Percentiles rank a stretch among this genome's conserved stretches.
Evolutionary conservation across 345 rosid species (phyloP).

Genomic region (Erodium maritimum): DNA sequence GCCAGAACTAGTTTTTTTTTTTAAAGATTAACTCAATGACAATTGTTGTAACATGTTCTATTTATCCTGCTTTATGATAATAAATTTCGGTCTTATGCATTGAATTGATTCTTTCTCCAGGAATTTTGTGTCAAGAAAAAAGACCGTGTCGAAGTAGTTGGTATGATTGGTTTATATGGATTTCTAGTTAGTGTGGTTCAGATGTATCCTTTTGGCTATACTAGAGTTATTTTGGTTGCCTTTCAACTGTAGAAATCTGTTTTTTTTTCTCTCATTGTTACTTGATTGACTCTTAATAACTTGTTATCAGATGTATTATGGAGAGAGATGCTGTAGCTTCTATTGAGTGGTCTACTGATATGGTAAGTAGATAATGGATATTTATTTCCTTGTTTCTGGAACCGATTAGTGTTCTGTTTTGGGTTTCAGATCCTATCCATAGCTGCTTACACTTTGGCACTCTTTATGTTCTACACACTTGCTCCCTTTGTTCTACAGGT

Average conservation of each 20-base stretch:
- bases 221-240: too few relatives aligned
- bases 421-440: slow-evolving; percentile 32
- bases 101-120: slow-evolving; percentile 12
- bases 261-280: background rate
- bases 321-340: slow-evolving; percentile 35
- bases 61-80: too few relatives aligned
- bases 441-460: slow-evolving; percentile 22
- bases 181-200: slow-evolving; percentile 29
- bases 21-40: too few relatives aligned
- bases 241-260: too few relatives aligned
- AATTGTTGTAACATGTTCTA: too few relatives aligned
- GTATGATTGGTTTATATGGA: slow-evolving; percentile 41
- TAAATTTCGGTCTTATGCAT: background rate
- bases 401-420: background rate
- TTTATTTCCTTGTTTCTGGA: background rate
- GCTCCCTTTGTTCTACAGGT: slow-evolving; percentile 44
- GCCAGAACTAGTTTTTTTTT: too few relatives aligned
- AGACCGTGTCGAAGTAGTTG: slow-evolving; percentile 39
- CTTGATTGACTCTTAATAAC: slow-evolving; percentile 15
- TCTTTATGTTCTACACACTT: slow-evolving; percentile 28
- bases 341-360: slow-evolving; percentile 29
- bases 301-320: slow-evolving; percentile 27
- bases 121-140: slow-evolving; percentile 47
- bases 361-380: slow-evolving; percentile 38
- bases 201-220: slow-evolving; percentile 22